These are phyloP conservation scores for Sclerotinia sclerotiorum DNA, from an alignment of 2,329 filamentous ascomycete genomes.

Conservation along the genomic window DNA sequence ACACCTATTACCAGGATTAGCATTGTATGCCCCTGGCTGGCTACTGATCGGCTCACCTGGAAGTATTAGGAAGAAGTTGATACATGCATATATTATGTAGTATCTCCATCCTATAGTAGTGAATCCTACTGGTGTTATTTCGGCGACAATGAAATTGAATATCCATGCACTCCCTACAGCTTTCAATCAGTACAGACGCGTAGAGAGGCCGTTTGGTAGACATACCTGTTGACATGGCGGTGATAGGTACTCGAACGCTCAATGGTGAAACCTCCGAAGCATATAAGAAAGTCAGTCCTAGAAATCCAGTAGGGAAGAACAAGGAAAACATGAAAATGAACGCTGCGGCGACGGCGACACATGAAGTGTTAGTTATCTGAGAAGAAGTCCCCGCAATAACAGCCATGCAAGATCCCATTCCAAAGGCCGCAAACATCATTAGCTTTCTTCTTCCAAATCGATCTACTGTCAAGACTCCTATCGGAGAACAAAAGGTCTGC, in stretches of 20 bases:
- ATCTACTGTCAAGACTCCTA: constrained; percentile 47
- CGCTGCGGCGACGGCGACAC: constrained; percentile 38
- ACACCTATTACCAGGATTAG: constrained; percentile 44
- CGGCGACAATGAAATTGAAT: constrained; percentile 26
- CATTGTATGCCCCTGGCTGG: background rate
- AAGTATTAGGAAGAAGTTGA: constrained; percentile 23
- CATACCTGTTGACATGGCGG: constrained; percentile 21
- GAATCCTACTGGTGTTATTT: constrained; percentile 43
- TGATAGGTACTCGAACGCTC: constrained; percentile 46
- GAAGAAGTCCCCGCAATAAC: constrained; percentile 47
- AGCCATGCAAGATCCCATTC: constrained; percentile 65
- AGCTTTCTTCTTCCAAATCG: constrained; percentile 66
- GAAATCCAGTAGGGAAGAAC: constrained; percentile 54
- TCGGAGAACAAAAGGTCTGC: constrained; percentile 30
- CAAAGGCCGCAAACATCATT: constrained; percentile 68
- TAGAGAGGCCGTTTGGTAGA: background rate
- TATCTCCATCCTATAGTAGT: constrained; percentile 59
- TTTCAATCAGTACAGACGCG: background rate
- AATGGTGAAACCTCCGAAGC: constrained; percentile 57
- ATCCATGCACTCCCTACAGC: constrained; percentile 21
- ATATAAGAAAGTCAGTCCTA: constrained; percentile 54
- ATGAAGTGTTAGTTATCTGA: constrained; percentile 20
- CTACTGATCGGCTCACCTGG: background rate
- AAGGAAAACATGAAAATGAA: constrained; percentile 53
- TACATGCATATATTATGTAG: constrained; percentile 61